Evolutionary conservation across 2,329 filamentous ascomycete species (phyloP), one percentile per base, ranked within the genome.

Genomic region (Paecilomyces sp.): DNA sequence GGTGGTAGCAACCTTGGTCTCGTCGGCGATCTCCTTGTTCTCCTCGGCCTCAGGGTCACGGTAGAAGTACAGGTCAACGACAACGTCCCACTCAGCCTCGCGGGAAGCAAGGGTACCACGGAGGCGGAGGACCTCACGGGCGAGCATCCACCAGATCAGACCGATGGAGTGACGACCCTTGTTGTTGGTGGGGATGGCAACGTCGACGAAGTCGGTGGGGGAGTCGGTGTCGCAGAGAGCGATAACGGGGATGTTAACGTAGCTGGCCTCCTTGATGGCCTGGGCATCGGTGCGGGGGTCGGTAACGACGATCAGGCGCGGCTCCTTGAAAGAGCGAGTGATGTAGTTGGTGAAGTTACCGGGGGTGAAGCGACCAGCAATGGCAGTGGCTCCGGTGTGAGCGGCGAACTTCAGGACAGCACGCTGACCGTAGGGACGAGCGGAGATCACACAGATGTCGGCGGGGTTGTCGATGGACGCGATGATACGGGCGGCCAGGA

Each of bases 341-440:
- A 99, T 99, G 90, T 99, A 99, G 88, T 99, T 99, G 87, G 94
- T 99, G 89, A 99, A 99, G 82, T 93, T 96, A 90, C 94, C 94
- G 79, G 94, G 94, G 78, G 94, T 99, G 90, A 99, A 99, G 80
- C 94, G 94, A 84, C 94, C 94, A 76, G 94, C 95, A 77, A 99
- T 99, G 80, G 94, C 90, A 76, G 92, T 90, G 76, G 95, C 92
- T 79, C 94, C 94, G 70, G 94, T 99, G 89, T 99, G 94, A 68
- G 92, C 85, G 75, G 94, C 94, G 85, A 99, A 99, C 89, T 99
- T 99, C 80, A 99, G 90, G 77, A 99, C 95, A 74, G 94, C 93
- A 83, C 94, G 93, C 87, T 99, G 94, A 71, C 94, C 94, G 82
- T 97, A 99, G 79, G 94, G 94, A 87, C 94, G 94, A 78, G 94